Percentiles rank a stretch among this genome's conserved stretches.
phyloP scores from a whole-genome alignment of 1,284 basidiomycete species.

The Microbotryum scabiosae region DNA sequence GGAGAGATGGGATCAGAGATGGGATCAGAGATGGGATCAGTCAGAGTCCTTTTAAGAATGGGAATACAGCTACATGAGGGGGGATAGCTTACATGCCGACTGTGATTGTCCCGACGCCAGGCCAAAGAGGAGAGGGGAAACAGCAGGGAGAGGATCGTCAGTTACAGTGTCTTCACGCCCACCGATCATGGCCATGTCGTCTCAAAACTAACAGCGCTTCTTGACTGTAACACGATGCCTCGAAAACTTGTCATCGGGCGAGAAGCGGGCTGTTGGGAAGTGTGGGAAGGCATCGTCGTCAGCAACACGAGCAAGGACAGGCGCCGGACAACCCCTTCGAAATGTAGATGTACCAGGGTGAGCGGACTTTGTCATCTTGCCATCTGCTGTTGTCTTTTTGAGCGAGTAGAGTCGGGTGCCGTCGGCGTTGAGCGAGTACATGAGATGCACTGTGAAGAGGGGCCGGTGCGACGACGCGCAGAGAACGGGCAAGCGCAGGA shows the following conservation, averaged over 20 bases:
- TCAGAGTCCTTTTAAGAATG: neutral
- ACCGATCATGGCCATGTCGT: neutral
- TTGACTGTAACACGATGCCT: slow-evolving; percentile 91
- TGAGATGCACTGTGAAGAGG: slow-evolving; percentile 67
- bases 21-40: neutral
- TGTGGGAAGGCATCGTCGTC: neutral
- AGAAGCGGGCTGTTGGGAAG: slow-evolving; percentile 68
- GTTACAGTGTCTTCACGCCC: neutral
- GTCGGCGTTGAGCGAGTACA: slow-evolving; percentile 57
- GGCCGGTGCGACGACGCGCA: neutral
- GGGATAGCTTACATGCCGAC: neutral
- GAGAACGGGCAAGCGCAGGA: neutral
- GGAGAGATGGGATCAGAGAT: neutral
- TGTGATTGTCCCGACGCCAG: neutral
- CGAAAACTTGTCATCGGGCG: slow-evolving; percentile 96
- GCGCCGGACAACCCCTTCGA: no score
- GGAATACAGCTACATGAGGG: neutral
- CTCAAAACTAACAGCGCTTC: slow-evolving; percentile 53
- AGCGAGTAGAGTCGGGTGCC: slow-evolving; percentile 77
- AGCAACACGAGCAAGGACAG: neutral
- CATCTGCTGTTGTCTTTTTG: slow-evolving; percentile 76
- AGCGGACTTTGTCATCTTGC: slow-evolving; percentile 81
- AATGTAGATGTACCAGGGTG: slow-evolving; percentile 81
- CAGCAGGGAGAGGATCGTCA: neutral
- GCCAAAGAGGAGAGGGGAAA: neutral